phyloP scores from a whole-genome alignment of 73 alveolate genomes.

The Uronychia binucleata region DNA sequence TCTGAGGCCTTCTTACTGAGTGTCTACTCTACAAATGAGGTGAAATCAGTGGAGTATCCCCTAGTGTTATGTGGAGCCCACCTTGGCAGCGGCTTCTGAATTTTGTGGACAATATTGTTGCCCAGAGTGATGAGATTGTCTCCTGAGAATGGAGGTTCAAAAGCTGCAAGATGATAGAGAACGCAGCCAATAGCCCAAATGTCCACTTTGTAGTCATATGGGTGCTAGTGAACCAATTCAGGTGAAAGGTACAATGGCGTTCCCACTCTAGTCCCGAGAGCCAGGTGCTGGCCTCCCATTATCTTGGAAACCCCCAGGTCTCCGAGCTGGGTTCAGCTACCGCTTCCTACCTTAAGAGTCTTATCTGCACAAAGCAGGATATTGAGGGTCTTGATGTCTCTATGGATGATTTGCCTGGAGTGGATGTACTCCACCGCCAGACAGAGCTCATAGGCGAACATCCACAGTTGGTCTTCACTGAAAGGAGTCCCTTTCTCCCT shows the following conservation, averaged over 20 bases:
- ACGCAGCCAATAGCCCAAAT: conserved; percentile 98
- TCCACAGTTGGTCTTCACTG: conserved; percentile 80
- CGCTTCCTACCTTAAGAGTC: conserved; percentile 69
- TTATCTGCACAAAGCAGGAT: conserved; percentile 85
- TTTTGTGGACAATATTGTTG: conserved; percentile 82
- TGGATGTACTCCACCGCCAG: conserved; percentile 90
- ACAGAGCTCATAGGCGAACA: conserved; percentile 76
- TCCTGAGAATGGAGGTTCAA: conserved; percentile 96
- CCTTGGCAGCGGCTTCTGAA: too few relatives aligned
- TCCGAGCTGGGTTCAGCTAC: too few relatives aligned
- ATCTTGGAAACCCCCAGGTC: conserved; percentile 96
- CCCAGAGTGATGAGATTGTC: conserved; percentile 92
- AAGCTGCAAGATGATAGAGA: conserved; percentile 82
- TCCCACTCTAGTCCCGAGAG: conserved; percentile 90
- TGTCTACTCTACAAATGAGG: too few relatives aligned
- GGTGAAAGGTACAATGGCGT: conserved; percentile 97
- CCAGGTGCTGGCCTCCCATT: conserved; percentile 70
- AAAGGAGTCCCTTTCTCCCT: conserved; percentile 69
- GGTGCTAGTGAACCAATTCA: conserved; percentile 89
- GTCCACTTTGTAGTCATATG: conserved; percentile 94
- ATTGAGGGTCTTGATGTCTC: conserved; percentile 89
- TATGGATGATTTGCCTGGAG: conserved; percentile 82
- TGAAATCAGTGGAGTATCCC: too few relatives aligned
- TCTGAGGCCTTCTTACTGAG: conserved; percentile 32
- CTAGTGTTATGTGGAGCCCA: too few relatives aligned